Percentiles rank a stretch among this genome's conserved stretches.
Conservation (phyloP, 2,329 filamentous ascomycete species). For the Scedosporium minutisporum region DNA sequence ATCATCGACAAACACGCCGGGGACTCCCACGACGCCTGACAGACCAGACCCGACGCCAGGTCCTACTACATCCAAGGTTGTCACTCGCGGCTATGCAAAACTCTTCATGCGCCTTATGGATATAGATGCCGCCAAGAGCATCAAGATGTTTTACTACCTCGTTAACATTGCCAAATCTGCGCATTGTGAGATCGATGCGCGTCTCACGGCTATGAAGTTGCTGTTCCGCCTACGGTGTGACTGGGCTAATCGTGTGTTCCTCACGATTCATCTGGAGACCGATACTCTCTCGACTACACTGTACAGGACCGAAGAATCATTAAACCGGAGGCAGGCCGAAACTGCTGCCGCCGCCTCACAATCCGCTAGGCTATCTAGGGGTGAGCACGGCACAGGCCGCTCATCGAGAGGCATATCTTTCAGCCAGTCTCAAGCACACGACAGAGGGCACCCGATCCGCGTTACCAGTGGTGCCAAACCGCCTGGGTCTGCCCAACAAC, state of each 20-base stretch:
- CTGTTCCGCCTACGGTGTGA: slow-evolving; percentile 78
- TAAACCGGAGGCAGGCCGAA: slow-evolving; percentile 41
- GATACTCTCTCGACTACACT: slow-evolving; percentile 63
- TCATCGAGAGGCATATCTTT: slow-evolving; percentile 43
- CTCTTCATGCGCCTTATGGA: slow-evolving; percentile 70
- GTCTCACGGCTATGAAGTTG: slow-evolving; percentile 65
- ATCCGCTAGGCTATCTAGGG: neutral
- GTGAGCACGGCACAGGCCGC: slow-evolving; percentile 15
- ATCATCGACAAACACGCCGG: slow-evolving; percentile 14
- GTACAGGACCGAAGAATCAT: slow-evolving; percentile 50
- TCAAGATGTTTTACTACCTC: slow-evolving; percentile 51
- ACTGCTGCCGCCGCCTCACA: slow-evolving; percentile 28
- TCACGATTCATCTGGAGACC: slow-evolving; percentile 62
- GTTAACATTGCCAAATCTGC: slow-evolving; percentile 53
- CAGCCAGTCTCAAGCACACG: slow-evolving; percentile 33
- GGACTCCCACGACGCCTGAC: slow-evolving; percentile 14
- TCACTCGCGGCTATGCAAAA: slow-evolving; percentile 59
- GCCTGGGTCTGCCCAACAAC: slow-evolving; percentile 15
- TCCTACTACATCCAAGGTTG: slow-evolving; percentile 57
- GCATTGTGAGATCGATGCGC: slow-evolving; percentile 56
- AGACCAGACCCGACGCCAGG: neutral
- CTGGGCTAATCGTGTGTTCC: slow-evolving; percentile 65
- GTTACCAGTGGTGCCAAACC: slow-evolving; percentile 30
- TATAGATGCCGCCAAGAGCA: slow-evolving; percentile 53
- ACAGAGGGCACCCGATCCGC: slow-evolving; percentile 31